phyloP scores from a whole-genome alignment of 129 eudicot species.

The Solidago caesia region DNA sequence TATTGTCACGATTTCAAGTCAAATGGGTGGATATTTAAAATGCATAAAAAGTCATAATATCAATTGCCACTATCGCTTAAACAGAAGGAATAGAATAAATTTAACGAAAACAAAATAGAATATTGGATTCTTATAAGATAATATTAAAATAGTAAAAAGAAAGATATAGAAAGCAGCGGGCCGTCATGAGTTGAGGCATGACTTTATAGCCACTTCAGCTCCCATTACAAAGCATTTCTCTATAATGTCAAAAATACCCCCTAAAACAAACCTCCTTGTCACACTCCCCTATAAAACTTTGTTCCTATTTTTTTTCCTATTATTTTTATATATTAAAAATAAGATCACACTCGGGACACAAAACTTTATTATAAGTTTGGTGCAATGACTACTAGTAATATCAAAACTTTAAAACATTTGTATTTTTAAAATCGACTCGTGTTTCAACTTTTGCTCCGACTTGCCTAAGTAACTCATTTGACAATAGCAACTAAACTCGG shows the following conservation, averaged over 20 bases:
- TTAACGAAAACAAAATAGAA: background rate
- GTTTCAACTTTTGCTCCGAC: background rate
- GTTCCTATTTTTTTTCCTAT: constrained; percentile 18
- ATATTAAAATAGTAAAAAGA: background rate
- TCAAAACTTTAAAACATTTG: background rate
- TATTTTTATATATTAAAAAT: background rate
- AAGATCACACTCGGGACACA: constrained; percentile 17
- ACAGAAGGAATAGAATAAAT: too few species aligned
- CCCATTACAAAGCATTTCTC: constrained; percentile 28
- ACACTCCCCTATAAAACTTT: constrained; percentile 15
- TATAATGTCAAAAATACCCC: constrained; percentile 21
- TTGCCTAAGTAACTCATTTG: background rate
- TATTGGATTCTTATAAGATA: background rate
- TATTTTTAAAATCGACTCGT: background rate
- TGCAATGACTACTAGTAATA: background rate
- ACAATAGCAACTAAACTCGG: constrained; percentile 29
- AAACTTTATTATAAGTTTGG: constrained; percentile 12
- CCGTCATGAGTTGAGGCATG: constrained; percentile 32
- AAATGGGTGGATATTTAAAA: background rate
- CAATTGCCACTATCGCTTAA: too few species aligned
- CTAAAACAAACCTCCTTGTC: constrained; percentile 12
- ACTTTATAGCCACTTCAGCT: constrained; percentile 44
- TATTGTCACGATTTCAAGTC: background rate
- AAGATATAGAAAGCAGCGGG: constrained; percentile 38
- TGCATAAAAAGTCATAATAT: too few species aligned